phyloP scores from a whole-genome alignment of 176 grass and related monocot genomes.

The Carex kokanica region DNA sequence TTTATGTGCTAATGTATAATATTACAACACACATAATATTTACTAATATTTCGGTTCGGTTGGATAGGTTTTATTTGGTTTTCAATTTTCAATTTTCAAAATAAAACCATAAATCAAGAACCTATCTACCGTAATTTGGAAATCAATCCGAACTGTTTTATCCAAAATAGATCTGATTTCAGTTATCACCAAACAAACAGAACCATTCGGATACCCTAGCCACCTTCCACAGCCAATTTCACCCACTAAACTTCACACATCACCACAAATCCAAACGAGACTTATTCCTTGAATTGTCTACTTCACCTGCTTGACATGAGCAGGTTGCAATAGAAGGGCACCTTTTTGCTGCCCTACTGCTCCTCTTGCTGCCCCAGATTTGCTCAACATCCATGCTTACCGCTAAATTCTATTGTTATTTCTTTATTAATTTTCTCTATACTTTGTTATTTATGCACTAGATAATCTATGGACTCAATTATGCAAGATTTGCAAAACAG shows the following conservation, averaged over 20 bases:
- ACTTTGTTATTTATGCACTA: not conserved
- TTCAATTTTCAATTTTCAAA: too few species aligned
- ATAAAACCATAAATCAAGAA: too few species aligned
- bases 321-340: not conserved
- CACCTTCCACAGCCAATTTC: not conserved
- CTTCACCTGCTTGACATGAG: not conserved
- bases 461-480: not conserved
- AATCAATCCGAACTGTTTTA: too few species aligned
- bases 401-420: not conserved
- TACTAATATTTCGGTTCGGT: too few species aligned
- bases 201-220: not conserved
- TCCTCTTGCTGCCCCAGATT: not conserved
- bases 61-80: too few species aligned
- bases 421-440: not conserved
- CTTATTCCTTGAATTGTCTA: not conserved
- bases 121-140: too few species aligned
- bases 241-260: not conserved
- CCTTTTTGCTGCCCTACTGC: not conserved
- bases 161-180: too few species aligned
- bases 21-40: too few species aligned
- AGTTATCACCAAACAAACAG: too few species aligned
- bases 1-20: too few species aligned
- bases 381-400: not conserved
- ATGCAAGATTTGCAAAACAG: not conserved
- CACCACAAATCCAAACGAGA: not conserved